phyloP scores from a whole-genome alignment of 306 rosid species.

The Cicer bijugum region DNA sequence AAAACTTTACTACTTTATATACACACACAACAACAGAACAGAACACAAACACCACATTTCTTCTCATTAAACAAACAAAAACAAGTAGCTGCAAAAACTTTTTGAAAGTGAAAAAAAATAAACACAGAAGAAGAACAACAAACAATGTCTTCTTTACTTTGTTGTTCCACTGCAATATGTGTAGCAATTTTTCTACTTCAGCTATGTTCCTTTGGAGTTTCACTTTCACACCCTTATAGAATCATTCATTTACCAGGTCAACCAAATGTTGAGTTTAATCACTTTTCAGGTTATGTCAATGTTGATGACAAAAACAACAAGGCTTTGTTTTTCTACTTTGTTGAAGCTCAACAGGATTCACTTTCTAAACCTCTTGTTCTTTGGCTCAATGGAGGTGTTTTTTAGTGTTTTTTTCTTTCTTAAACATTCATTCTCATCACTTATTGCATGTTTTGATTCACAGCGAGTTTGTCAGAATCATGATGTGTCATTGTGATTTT shows the following conservation, averaged over 20 bases:
- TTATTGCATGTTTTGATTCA: no score
- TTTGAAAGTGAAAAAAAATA: constrained; percentile 15
- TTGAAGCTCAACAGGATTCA: constrained; percentile 62
- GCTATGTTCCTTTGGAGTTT: constrained; percentile 10
- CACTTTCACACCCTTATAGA: constrained; percentile 47
- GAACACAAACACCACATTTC: neutral
- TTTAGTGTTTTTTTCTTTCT: constrained; percentile 7
- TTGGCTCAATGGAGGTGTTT: constrained; percentile 84
- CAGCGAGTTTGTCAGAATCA: no score
- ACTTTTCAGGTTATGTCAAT: constrained; percentile 68
- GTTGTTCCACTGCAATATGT: constrained; percentile 42
- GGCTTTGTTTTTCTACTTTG: constrained; percentile 68
- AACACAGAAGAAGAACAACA: neutral
- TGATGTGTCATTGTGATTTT: no score
- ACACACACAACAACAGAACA: neutral
- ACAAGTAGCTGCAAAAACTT: neutral
- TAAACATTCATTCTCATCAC: neutral
- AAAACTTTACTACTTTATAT: constrained; percentile 10
- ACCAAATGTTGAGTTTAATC: constrained; percentile 63
- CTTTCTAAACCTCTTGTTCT: constrained; percentile 79
- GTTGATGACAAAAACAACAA: constrained; percentile 49
- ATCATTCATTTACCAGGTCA: constrained; percentile 67
- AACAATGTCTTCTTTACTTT: constrained; percentile 42
- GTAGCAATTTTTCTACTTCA: constrained; percentile 26
- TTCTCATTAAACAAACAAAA: neutral